phyloP scores from a whole-genome alignment of 345 rosid species.

The Trapa bicornis region DNA sequence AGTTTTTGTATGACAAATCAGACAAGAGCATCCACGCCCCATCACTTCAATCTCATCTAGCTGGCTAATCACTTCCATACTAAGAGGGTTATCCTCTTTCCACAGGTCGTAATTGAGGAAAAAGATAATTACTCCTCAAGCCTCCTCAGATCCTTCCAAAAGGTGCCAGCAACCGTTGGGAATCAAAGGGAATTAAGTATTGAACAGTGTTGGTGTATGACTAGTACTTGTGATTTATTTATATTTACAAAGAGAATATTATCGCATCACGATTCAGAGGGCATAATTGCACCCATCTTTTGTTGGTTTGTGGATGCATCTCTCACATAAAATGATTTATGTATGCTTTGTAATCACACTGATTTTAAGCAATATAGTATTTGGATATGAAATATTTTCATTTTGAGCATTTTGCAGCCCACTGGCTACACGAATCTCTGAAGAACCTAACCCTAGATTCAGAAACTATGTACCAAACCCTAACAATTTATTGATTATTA shows the following conservation, averaged over 20 bases:
- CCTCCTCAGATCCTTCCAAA: slow-evolving; percentile 46
- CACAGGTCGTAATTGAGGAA: too few relatives aligned
- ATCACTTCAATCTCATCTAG: not conserved
- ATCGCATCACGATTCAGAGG: slow-evolving; percentile 24
- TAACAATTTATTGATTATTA: not conserved
- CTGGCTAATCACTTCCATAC: too few relatives aligned
- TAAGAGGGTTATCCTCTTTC: too few relatives aligned
- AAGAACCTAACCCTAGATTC: slow-evolving; percentile 14
- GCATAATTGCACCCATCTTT: slow-evolving; percentile 32
- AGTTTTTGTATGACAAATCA: not conserved
- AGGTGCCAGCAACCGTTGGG: slow-evolving; percentile 41
- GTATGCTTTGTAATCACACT: not conserved
- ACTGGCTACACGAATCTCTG: not conserved
- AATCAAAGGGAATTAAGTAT: slow-evolving; percentile 42
- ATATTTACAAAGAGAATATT: slow-evolving; percentile 34
- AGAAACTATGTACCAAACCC: not conserved
- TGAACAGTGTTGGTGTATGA: slow-evolving; percentile 11
- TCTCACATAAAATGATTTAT: not conserved
- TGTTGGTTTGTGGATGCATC: slow-evolving; percentile 21
- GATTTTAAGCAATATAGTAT: not conserved
- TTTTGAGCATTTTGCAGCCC: not conserved
- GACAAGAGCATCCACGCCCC: not conserved
- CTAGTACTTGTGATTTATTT: not conserved
- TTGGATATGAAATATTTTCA: not conserved
- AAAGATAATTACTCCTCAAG: not conserved